phyloP scores from a whole-genome alignment of 805 yeast genomes.

The Candida patagonica region DNA sequence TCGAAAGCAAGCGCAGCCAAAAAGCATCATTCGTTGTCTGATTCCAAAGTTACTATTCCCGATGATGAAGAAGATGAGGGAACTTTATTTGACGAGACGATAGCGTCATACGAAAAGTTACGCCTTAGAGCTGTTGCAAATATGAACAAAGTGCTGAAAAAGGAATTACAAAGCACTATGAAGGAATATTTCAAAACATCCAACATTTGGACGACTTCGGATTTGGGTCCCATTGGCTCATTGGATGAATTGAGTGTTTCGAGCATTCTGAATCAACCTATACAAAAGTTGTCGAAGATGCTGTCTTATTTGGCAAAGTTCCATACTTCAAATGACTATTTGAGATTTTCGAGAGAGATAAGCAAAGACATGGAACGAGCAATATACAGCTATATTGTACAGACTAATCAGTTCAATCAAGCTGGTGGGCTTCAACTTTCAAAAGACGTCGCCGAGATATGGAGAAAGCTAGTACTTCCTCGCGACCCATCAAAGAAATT shows the following conservation, averaged over 20 bases:
- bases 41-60: slow-evolving; percentile 12
- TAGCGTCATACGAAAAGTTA: slow-evolving; percentile 30
- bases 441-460: slow-evolving; percentile 27
- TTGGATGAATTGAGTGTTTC: slow-evolving; percentile 11
- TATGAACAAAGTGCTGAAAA: slow-evolving; percentile 27
- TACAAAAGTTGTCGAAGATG: slow-evolving; percentile 23
- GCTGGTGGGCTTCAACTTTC: slow-evolving; percentile 30
- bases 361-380: slow-evolving; percentile 28
- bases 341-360: slow-evolving; percentile 21
- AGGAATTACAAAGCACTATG: slow-evolving; percentile 31
- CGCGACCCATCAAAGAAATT: slow-evolving; percentile 5
- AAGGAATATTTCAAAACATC: slow-evolving; percentile 29
- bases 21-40: slow-evolving; percentile 5
- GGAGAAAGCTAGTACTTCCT: slow-evolving; percentile 17
- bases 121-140: slow-evolving; percentile 24
- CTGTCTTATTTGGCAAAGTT: slow-evolving; percentile 26
- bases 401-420: slow-evolving; percentile 30
- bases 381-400: slow-evolving; percentile 32
- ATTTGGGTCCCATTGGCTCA: slow-evolving; percentile 3
- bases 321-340: slow-evolving; percentile 26
- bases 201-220: slow-evolving; percentile 26
- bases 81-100: slow-evolving; percentile 38
- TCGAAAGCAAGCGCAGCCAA: slow-evolving; percentile 21
- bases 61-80: slow-evolving; percentile 23
- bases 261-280: slow-evolving; percentile 21